A percentile compares a stretch with the other conserved stretches of the same genome.
Evolutionary conservation across 148 eudicot genomes (phyloP).

Genomic region (Camellia granthamiana): DNA sequence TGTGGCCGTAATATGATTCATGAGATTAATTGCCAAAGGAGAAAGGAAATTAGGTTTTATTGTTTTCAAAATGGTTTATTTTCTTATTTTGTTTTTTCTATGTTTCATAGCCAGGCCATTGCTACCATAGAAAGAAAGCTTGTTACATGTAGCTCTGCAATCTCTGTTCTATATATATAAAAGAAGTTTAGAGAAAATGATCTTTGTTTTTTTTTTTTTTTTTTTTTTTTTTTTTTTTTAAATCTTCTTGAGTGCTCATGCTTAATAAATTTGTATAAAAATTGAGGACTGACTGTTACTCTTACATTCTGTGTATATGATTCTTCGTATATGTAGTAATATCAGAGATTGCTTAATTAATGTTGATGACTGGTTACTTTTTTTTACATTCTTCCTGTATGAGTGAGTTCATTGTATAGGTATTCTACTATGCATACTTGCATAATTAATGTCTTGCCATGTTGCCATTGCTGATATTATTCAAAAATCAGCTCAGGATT

Average conservation of each 20-base stretch:
- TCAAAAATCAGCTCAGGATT: too few species aligned
- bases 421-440: too few species aligned
- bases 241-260: too few species aligned
- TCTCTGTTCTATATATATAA: constrained; percentile 33
- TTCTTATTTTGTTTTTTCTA: constrained; percentile 11
- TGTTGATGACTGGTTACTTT: background rate
- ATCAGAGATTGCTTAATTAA: background rate
- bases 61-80: constrained; percentile 25
- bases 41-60: constrained; percentile 37
- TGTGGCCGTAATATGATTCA: constrained; percentile 28
- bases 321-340: too few species aligned
- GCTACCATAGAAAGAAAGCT: constrained; percentile 30
- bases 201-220: background rate
- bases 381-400: too few species aligned
- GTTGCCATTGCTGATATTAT: too few species aligned
- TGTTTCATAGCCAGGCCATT: constrained; percentile 32
- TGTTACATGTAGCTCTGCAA: constrained; percentile 39
- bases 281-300: background rate
- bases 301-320: background rate
- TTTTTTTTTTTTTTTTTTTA: background rate
- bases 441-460: too few species aligned
- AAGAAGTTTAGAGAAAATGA: constrained; percentile 30
- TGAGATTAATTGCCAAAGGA: constrained; percentile 32
- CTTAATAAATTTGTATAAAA: background rate
- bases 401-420: too few species aligned